Percentiles rank a stretch among this genome's conserved stretches.
phyloP scores from a whole-genome alignment of 768 basidiomycete species.

The Daedaleopsis sinensis region DNA sequence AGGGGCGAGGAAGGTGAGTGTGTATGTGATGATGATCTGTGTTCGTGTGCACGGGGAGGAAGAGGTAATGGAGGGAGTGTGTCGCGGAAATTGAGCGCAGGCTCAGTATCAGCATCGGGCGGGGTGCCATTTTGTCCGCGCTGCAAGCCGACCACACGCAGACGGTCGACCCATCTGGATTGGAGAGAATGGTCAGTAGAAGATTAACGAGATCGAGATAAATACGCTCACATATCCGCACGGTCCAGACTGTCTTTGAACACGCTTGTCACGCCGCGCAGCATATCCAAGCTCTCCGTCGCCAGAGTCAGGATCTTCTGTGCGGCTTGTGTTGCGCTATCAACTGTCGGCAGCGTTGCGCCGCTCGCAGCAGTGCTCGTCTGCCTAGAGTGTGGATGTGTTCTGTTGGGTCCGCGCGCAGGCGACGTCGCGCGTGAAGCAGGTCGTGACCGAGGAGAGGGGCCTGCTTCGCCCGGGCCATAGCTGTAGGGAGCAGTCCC shows the following conservation, averaged over 20 bases:
- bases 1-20: constrained; percentile 15
- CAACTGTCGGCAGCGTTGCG: constrained; percentile 40
- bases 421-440: constrained; percentile 36
- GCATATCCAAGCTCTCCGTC: constrained; percentile 92
- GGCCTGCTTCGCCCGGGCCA: constrained; percentile 31
- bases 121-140: constrained; percentile 40
- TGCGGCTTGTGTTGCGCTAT: constrained; percentile 72
- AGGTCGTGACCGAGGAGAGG: constrained; percentile 28
- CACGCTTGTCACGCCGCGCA: constrained; percentile 84
- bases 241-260: constrained; percentile 86
- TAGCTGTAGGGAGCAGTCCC: constrained; percentile 31
- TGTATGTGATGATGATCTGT: constrained; percentile 1
- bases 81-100: constrained; percentile 22
- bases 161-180: constrained; percentile 78
- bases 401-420: constrained; percentile 13
- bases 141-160: constrained; percentile 77
- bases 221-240: constrained; percentile 74
- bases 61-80: constrained; percentile 12
- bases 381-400: constrained; percentile 30
- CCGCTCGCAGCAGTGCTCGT: constrained; percentile 24
- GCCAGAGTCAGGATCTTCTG: constrained; percentile 83
- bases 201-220: not conserved
- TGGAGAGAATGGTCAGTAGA: constrained; percentile 7
- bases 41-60: constrained; percentile 9
- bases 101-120: constrained; percentile 11